phyloP scores from a whole-genome alignment of 164 flowering plant species.

The Magnolia kwangsiensis region DNA sequence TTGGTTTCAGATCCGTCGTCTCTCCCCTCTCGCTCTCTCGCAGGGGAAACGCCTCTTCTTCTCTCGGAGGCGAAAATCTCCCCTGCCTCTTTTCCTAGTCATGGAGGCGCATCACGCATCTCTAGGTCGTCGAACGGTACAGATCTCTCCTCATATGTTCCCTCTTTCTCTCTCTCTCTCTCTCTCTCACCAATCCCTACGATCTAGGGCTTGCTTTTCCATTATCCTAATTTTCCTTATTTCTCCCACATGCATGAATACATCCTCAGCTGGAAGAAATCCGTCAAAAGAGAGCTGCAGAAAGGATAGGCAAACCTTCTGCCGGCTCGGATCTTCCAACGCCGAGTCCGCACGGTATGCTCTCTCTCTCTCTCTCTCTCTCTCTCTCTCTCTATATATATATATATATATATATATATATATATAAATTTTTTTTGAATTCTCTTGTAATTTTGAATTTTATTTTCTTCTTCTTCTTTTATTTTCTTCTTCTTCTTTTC shows the following conservation, averaged over 20 bases:
- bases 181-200: neutral
- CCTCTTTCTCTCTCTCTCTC: neutral
- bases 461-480: neutral
- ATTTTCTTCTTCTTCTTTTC: neutral
- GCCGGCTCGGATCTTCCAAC: constrained; percentile 68
- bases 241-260: neutral
- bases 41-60: constrained; percentile 4
- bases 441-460: neutral
- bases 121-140: constrained; percentile 81
- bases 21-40: neutral
- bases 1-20: neutral
- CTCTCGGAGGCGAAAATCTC: neutral
- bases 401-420: neutral
- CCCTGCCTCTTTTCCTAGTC: neutral
- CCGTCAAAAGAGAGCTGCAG: constrained; percentile 87
- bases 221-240: neutral
- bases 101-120: constrained; percentile 82
- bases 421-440: neutral
- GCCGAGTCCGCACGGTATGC: constrained; percentile 37
- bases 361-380: neutral
- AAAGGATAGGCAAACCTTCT: constrained; percentile 56
- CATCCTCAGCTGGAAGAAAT: constrained; percentile 77
- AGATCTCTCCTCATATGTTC: neutral
- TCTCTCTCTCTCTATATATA: too few species aligned
- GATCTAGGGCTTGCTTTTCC: neutral